Evolutionary conservation across 768 basidiomycete genomes (phyloP).

Genomic region (Lactifluus pinguis): DNA sequence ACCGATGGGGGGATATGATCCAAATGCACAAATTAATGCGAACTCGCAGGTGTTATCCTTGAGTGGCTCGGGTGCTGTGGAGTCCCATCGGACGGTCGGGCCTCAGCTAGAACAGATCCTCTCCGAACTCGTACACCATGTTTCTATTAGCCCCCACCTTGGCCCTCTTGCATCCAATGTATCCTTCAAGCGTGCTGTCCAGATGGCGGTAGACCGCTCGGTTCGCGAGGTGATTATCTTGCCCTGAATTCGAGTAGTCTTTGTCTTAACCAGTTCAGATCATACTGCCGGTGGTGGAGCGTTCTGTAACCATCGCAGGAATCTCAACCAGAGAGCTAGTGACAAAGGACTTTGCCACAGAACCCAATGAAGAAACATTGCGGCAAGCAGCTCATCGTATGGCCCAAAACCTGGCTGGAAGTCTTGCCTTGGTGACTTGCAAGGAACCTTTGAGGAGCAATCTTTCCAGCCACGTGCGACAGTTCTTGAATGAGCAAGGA

Average conservation of each 20-base stretch:
- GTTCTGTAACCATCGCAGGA: slow-evolving; percentile 96
- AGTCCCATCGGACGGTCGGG: slow-evolving; percentile 58
- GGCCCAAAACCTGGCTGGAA: slow-evolving; percentile 96
- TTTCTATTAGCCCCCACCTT: slow-evolving; percentile 72
- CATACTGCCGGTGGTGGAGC: slow-evolving; percentile 93
- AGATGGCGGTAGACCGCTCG: slow-evolving; percentile 85
- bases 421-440: slow-evolving; percentile 93
- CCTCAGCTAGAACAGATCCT: slow-evolving; percentile 80
- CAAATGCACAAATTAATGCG: slow-evolving; percentile 35
- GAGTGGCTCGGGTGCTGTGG: slow-evolving; percentile 49
- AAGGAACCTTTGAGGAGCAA: slow-evolving; percentile 94
- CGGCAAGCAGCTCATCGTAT: slow-evolving; percentile 89
- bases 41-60: slow-evolving; percentile 59
- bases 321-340: slow-evolving; percentile 95
- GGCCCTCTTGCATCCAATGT: slow-evolving; percentile 68
- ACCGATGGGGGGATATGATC: slow-evolving; percentile 65
- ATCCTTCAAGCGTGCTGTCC: slow-evolving; percentile 82
- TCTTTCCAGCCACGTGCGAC: slow-evolving; percentile 81
- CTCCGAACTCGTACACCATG: slow-evolving; percentile 54
- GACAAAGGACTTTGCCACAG: slow-evolving; percentile 91
- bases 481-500: slow-evolving; percentile 74
- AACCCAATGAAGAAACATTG: slow-evolving; percentile 82
- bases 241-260: not conserved
- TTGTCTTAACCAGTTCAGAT: slow-evolving; percentile 42
- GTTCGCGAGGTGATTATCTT: slow-evolving; percentile 73